These are phyloP conservation scores for Fusarium sp. DNA, from an alignment of 2,329 filamentous ascomycete genomes.

Conservation along the genomic window DNA sequence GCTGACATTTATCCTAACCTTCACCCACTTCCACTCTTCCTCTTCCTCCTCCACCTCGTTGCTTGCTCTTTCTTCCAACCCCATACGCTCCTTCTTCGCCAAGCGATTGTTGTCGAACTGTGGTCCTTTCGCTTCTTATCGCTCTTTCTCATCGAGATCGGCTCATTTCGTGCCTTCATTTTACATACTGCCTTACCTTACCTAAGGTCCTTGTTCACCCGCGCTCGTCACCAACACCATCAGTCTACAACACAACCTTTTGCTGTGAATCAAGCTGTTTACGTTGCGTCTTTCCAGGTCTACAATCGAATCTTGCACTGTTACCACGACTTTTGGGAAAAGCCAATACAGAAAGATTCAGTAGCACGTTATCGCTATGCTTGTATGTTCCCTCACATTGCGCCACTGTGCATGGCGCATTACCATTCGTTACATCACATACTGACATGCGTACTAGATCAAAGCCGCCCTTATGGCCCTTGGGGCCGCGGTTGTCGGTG, in stretches of 20 bases:
- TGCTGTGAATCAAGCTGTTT: background rate
- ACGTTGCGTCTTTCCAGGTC: background rate
- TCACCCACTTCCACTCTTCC: background rate
- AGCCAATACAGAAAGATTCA: background rate
- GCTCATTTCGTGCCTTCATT: constrained; percentile 13
- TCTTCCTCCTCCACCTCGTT: background rate
- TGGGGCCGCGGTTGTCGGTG: constrained; percentile 61
- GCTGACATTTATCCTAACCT: constrained; percentile 3
- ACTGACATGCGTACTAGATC: constrained; percentile 41
- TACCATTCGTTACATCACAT: background rate
- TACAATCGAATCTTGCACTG: background rate
- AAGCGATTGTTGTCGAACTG: constrained; percentile 10
- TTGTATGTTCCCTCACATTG: constrained; percentile 35
- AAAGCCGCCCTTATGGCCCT: constrained; percentile 61
- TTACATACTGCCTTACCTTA: background rate
- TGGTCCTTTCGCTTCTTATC: constrained; percentile 35
- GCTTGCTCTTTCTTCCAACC: constrained; percentile 13
- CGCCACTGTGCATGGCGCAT: background rate
- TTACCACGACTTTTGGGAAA: constrained; percentile 19
- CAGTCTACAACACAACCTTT: constrained; percentile 4
- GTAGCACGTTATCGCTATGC: constrained; percentile 32
- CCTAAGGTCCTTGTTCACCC: background rate
- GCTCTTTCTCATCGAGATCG: constrained; percentile 30
- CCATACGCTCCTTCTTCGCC: constrained; percentile 30
- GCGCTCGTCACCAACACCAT: constrained; percentile 1